Percentiles rank a stretch among this genome's conserved stretches.
These are phyloP conservation scores for Phytophthora hibernalis DNA, from an alignment of 352 stramenopile genomes.

Conservation along the genomic window DNA sequence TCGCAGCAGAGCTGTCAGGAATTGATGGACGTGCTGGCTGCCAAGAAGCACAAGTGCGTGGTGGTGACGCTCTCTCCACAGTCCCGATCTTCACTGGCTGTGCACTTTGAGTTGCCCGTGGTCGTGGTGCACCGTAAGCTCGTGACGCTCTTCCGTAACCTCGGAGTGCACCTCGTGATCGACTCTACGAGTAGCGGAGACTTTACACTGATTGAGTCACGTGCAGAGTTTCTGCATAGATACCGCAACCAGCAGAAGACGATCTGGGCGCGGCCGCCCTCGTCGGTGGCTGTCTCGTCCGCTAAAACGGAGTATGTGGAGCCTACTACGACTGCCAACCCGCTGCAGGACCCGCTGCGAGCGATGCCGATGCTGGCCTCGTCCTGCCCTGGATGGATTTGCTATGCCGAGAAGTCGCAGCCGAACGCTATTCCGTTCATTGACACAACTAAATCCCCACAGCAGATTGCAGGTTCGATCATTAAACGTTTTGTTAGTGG, in stretches of 20 bases:
- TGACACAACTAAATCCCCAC: conserved; percentile 94
- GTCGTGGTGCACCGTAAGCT: conserved; percentile 77
- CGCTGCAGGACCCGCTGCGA: conserved; percentile 66
- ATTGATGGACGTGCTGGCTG: conserved; percentile 71
- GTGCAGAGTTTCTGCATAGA: conserved; percentile 89
- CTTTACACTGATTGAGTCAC: conserved; percentile 94
- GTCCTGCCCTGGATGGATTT: conserved; percentile 97
- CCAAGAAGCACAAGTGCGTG: conserved; percentile 58
- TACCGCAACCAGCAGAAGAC: conserved; percentile 84
- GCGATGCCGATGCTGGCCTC: conserved; percentile 95
- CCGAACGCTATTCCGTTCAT: conserved; percentile 96
- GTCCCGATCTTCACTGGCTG: conserved; percentile 86
- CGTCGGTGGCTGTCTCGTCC: conserved; percentile 73
- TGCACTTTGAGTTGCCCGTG: conserved; percentile 76
- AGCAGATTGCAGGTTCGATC: conserved; percentile 93
- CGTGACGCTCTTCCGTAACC: conserved; percentile 74
- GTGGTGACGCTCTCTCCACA: conserved; percentile 92
- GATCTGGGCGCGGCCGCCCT: conserved; percentile 65
- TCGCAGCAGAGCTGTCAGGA: conserved; percentile 95
- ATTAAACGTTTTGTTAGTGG: conserved; percentile 79
- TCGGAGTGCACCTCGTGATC: conserved; percentile 92
- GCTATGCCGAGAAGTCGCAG: conserved; percentile 97
- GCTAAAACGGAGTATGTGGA: conserved; percentile 76
- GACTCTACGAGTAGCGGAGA: conserved; percentile 93
- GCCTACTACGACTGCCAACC: conserved; percentile 50